Evolutionary conservation across 257 asterid species (phyloP), one percentile per base, ranked within the genome.

Genomic region (Solanum tacnaense): DNA sequence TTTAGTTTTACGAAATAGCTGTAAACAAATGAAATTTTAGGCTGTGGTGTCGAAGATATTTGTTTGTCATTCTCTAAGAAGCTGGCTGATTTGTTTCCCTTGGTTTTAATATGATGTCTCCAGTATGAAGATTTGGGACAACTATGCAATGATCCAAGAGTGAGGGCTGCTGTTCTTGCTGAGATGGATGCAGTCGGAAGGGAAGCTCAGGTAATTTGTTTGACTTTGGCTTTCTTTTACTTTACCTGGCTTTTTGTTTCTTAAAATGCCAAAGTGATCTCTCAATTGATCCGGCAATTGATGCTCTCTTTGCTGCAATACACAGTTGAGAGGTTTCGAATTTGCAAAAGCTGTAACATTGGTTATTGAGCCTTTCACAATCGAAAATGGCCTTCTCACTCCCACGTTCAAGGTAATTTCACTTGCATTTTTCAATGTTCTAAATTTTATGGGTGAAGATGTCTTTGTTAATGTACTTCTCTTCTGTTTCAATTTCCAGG

Each of bases 311-410:
- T 90, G 32, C 87, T 82, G 44, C 35, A 31, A 32, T 18, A 62
- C 94, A 95, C 94, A 96, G 99, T 87, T 95, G 91, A 93, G 98
- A 90, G 98, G 99, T 71, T 96, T 96, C 21, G 99, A 96, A 92
- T 95, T 94, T 85, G 98, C 90, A 73, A 96, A 96, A 92, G 96
- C 97, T 41, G 92, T 96, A 49, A 94, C 98, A 5, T 92, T 96
- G 89, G 93, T 94, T 89, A 84, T 90, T 9, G 99, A 96, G 92
- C 99, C 98, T 36, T 95, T 96, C 91, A 94, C 99, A 6, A 15
- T 93, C 88, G 98, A 95, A 92, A 96, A 94, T 84, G 98, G 90
- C 88, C 94, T 96, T 87, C 92, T 96, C 87, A 96, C 99, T 79
- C 99, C 99, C 86, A 96, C 99, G 27, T 95, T 95, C 90, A 96